Evolutionary conservation across 2,329 filamentous ascomycete species (phyloP).

Genomic region (Beauveria medogensis): DNA sequence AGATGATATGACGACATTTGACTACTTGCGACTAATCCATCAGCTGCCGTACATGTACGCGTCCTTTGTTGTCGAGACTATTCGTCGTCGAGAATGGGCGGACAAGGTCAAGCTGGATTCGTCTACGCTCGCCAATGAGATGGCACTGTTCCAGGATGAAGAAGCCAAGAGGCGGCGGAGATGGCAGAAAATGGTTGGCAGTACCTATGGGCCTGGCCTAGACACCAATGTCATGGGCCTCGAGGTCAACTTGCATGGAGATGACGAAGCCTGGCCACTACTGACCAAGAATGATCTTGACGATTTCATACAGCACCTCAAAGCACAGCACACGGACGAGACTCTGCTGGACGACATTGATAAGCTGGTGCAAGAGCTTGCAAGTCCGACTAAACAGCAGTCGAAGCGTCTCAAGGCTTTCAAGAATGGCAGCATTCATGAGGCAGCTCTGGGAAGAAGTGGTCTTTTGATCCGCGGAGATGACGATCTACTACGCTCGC

Average conservation of each 20-base stretch:
- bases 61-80: conserved; percentile 76
- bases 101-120: conserved; percentile 87
- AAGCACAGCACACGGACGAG: conserved; percentile 56
- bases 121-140: conserved; percentile 80
- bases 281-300: conserved; percentile 70
- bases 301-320: conserved; percentile 60
- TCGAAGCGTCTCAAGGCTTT: conserved; percentile 84
- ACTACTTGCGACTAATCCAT: conserved; percentile 70
- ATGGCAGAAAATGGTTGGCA: conserved; percentile 81
- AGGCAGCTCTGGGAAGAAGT: conserved; percentile 78
- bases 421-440: conserved; percentile 92
- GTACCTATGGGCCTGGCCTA: conserved; percentile 58
- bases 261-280: conserved; percentile 71
- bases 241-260: conserved; percentile 77
- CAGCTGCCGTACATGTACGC: conserved; percentile 85
- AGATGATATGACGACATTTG: conserved; percentile 72
- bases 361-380: conserved; percentile 71
- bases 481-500: conserved; percentile 65
- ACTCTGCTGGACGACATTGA: conserved; percentile 62
- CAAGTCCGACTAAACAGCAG: conserved; percentile 77
- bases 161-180: conserved; percentile 81
- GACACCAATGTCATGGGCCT: conserved; percentile 67
- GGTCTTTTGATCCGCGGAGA: conserved; percentile 80
- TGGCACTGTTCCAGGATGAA: conserved; percentile 86
- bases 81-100: conserved; percentile 81